Base-by-base conservation (phyloP, 371 early-diverging fungal species). In the Entomophthora muscae region DNA sequence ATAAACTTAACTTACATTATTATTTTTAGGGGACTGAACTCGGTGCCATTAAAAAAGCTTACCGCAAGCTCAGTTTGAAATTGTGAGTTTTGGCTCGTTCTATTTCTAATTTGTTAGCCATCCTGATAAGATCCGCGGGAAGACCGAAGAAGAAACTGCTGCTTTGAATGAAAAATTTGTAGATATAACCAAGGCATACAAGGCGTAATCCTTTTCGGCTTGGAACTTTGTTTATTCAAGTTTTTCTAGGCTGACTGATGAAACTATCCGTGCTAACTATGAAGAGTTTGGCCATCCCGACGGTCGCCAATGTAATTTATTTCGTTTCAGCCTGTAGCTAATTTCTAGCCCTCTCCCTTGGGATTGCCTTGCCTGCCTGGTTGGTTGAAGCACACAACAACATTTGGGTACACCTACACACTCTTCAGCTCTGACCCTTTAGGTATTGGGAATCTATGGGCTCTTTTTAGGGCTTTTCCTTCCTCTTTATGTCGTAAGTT, bases 261-360 rank as follows among this genome's bases (percentile, higher is more conserved):
- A 90, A 10, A 91, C 83, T 65, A 85, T 86, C 1, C 81, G 90
- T 63, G 83, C 83, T 68, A 91, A 89, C 72, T 97, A 83, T 74
- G 94, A 93, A 66, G 89, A 95, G 72, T 93, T 80, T 66, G 97
- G 97, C 56, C 90, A 96, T 71, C 96, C 98, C 21, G 98, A 97
- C 72, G 98, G 98, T 28, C 89, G 84, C 67, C 85, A 87, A 72
- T 83, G 66, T 66, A 59, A 31, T 7, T 53, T 13, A n/a, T 1
- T 59, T 22, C 29, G 30, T 2, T 26, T 55, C 3, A 23, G 13
- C 1, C 3, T 2, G 13, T 24, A 62, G 51, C 17, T 63, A 29
- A 29, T 17, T 21, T 32, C 2, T 63, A 68, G 66, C 91, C n/a
- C 82, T 85, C 64, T 78, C 86, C 28, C 84, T 93, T 79, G 95